Percentiles rank a stretch among this genome's conserved stretches.
These are phyloP conservation scores for Coemansia reversa DNA, from an alignment of 192 early-diverging fungal species.

Conservation along the genomic window DNA sequence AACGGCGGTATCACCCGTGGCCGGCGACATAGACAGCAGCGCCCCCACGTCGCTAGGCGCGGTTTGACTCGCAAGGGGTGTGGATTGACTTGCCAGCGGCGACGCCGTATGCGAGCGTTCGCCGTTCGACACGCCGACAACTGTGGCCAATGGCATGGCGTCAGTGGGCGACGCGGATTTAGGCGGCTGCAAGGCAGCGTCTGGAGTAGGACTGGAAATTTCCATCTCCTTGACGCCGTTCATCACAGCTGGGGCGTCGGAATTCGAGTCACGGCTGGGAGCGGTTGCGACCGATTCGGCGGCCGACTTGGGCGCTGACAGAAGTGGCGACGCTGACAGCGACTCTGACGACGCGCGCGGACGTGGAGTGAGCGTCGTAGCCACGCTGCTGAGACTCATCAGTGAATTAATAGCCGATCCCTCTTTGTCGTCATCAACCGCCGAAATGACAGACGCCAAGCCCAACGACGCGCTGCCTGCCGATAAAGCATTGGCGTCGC, in stretches of 20 bases:
- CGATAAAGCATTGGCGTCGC: not conserved
- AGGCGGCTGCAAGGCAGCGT: not conserved
- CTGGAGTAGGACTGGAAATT: slow-evolving; percentile 18
- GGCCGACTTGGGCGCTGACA: slow-evolving; percentile 13
- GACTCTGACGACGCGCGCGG: slow-evolving; percentile 22
- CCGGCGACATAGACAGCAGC: no score
- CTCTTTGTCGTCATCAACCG: slow-evolving; percentile 47
- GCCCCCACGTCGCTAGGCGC: no score
- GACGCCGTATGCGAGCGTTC: no score
- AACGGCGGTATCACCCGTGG: slow-evolving; percentile 9
- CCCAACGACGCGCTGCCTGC: slow-evolving; percentile 5
- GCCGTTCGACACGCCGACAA: not conserved
- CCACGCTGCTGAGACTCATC: slow-evolving; percentile 53
- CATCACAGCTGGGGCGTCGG: slow-evolving; percentile 14
- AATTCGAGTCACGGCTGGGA: slow-evolving; percentile 7
- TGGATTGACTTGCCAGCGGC: no score
- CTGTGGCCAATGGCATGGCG: not conserved
- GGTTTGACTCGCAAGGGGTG: no score
- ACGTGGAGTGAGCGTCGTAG: slow-evolving; percentile 41
- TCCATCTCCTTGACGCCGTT: slow-evolving; percentile 37
- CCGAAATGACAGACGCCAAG: slow-evolving; percentile 30
- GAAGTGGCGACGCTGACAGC: slow-evolving; percentile 18
- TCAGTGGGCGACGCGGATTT: not conserved
- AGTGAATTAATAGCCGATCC: slow-evolving; percentile 53
- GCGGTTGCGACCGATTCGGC: slow-evolving; percentile 10